Evolutionary conservation across 805 yeast genomes (phyloP).

Genomic region (Kluyveromyces siamensis): DNA sequence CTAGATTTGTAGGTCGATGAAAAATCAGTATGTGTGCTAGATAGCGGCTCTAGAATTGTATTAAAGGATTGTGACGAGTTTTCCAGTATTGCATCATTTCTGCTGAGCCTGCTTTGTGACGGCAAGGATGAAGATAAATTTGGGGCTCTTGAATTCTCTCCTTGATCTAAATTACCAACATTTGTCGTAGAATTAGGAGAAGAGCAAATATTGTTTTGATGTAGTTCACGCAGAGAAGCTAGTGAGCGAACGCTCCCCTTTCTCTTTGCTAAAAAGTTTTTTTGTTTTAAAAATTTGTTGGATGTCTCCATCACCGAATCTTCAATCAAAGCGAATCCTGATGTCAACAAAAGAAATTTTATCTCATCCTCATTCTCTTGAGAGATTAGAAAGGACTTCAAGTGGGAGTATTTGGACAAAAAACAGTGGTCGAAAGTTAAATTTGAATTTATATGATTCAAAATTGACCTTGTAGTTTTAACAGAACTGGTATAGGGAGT

Average conservation of each 20-base stretch:
- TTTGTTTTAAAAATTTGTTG: constrained; percentile 11
- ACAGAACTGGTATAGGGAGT: background rate
- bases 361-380: constrained; percentile 35
- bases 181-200: constrained; percentile 10
- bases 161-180: constrained; percentile 1
- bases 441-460: constrained; percentile 4
- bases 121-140: background rate
- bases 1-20: background rate
- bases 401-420: constrained; percentile 27
- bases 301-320: constrained; percentile 21
- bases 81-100: constrained; percentile 4
- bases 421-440: constrained; percentile 32
- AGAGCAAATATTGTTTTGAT: constrained; percentile 4
- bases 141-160: background rate
- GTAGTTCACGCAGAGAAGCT: background rate
- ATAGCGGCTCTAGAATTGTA: background rate
- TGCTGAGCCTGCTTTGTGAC: background rate
- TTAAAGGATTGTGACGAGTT: background rate
- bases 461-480: background rate
- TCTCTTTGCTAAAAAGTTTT: background rate
- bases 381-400: constrained; percentile 33
- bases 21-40: background rate
- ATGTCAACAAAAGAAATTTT: constrained; percentile 31
- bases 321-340: constrained; percentile 21
- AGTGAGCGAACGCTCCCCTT: background rate